A percentile compares a stretch with the other conserved stretches of the same genome.
phyloP scores from a whole-genome alignment of 2,329 filamentous ascomycete genomes.

The Fusarium decemcellulare region DNA sequence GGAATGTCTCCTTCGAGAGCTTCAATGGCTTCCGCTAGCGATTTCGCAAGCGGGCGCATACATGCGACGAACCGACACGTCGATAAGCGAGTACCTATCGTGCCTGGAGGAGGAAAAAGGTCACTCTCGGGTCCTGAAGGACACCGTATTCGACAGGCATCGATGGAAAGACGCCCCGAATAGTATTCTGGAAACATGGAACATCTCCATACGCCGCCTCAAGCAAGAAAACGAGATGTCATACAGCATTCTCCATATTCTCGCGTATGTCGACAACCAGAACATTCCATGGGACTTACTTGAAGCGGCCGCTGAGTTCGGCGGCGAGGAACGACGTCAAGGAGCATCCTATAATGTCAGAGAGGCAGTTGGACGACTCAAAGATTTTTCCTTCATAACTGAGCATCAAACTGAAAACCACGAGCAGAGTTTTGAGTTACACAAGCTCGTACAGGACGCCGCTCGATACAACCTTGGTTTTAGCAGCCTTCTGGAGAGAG shows the following conservation, averaged over 20 bases:
- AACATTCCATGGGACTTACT: slow-evolving; percentile 49
- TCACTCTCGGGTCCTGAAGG: slow-evolving; percentile 43
- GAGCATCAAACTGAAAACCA: slow-evolving; percentile 9
- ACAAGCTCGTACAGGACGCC: slow-evolving; percentile 51
- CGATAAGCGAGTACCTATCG: slow-evolving; percentile 44
- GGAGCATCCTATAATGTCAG: background rate
- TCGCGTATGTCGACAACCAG: slow-evolving; percentile 53
- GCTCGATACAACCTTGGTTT: slow-evolving; percentile 33
- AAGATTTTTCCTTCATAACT: slow-evolving; percentile 53
- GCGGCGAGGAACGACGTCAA: background rate
- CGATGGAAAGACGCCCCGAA: slow-evolving; percentile 47
- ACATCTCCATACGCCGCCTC: slow-evolving; percentile 51
- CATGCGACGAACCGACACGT: slow-evolving; percentile 46
- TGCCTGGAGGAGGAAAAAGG: slow-evolving; percentile 38
- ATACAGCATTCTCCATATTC: slow-evolving; percentile 47
- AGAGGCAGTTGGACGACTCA: slow-evolving; percentile 41
- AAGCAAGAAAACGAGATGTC: slow-evolving; percentile 44
- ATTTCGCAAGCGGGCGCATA: slow-evolving; percentile 52
- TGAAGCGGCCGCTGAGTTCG: slow-evolving; percentile 16
- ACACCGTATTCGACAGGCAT: slow-evolving; percentile 45
- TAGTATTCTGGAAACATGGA: slow-evolving; percentile 53
- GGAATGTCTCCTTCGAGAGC: slow-evolving; percentile 36
- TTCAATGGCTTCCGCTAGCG: slow-evolving; percentile 50
- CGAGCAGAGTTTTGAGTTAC: slow-evolving; percentile 46
- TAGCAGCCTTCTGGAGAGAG: background rate